Conservation (phyloP, 2,329 filamentous ascomycete species). For the Laburnicola sp. region DNA sequence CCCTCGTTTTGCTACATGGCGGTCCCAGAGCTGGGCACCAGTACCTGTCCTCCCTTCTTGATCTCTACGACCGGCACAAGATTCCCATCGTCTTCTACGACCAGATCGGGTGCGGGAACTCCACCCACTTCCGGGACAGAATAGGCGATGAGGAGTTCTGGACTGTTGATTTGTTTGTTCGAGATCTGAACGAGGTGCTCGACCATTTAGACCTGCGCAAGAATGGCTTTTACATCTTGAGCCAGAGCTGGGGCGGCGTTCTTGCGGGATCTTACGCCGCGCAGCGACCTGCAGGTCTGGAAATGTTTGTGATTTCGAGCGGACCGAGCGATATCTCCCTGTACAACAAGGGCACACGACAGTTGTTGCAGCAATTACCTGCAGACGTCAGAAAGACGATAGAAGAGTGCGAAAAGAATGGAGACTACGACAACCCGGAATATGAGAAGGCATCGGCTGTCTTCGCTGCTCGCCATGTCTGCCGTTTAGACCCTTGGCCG, state of each 20-base stretch:
- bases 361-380: constrained; percentile 22
- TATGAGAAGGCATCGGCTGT: constrained; percentile 14
- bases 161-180: constrained; percentile 52
- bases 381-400: constrained; percentile 24
- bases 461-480: constrained; percentile 16
- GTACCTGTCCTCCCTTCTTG: constrained; percentile 43
- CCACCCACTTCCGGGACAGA: constrained; percentile 54
- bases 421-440: constrained; percentile 16
- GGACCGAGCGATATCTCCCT: constrained; percentile 21
- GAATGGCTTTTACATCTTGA: constrained; percentile 49
- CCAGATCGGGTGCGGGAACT: constrained; percentile 56
- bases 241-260: constrained; percentile 60
- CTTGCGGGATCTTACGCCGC: constrained; percentile 50
- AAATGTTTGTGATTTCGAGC: constrained; percentile 47
- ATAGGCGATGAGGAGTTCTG: constrained; percentile 53
- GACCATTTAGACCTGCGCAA: constrained; percentile 45
- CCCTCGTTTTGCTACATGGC: constrained; percentile 42
- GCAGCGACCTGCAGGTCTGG: constrained; percentile 28
- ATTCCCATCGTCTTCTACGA: constrained; percentile 59
- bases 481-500: constrained; percentile 10
- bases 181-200: constrained; percentile 56
- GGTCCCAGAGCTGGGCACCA: constrained; percentile 41
- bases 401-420: constrained; percentile 13
- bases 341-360: constrained; percentile 23
- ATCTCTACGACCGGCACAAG: constrained; percentile 42